Percentiles rank a stretch among this genome's conserved stretches.
phyloP scores from a whole-genome alignment of 805 yeast genomes.

The Starmerella davenportii region DNA sequence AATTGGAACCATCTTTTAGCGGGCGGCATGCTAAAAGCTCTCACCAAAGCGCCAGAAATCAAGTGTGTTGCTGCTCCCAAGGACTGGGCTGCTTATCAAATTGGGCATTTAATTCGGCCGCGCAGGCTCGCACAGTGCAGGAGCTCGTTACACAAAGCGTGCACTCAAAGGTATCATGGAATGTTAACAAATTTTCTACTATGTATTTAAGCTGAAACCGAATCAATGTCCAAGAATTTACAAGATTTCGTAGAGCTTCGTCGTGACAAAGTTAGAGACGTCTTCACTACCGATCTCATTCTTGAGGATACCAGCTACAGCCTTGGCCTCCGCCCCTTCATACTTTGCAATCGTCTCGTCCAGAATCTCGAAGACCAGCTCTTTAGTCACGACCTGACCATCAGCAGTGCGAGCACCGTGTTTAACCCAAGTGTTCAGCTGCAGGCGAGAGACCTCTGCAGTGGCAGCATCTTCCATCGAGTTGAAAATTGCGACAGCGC shows the following conservation, averaged over 20 bases:
- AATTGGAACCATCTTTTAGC: conserved; percentile 17
- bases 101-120: too few species aligned
- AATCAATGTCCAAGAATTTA: too few species aligned
- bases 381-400: conserved; percentile 37
- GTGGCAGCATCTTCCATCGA: conserved; percentile 69
- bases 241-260: conserved; percentile 30
- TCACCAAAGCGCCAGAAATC: background rate
- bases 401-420: conserved; percentile 40
- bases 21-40: conserved; percentile 13
- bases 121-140: background rate
- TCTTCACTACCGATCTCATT: background rate
- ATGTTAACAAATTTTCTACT: too few species aligned
- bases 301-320: background rate
- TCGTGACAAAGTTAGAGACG: conserved; percentile 49
- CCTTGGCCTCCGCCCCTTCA: background rate
- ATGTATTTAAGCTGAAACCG: too few species aligned
- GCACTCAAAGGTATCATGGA: too few species aligned
- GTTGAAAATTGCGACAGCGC: conserved; percentile 58
- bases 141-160: too few species aligned
- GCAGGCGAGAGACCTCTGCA: conserved; percentile 59
- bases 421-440: conserved; percentile 58
- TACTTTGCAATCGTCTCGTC: conserved; percentile 36
- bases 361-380: conserved; percentile 33
- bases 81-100: too few species aligned
- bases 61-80: too few species aligned